Evolutionary conservation across 768 basidiomycete genomes (phyloP).

Genomic region (Suillus brevipes): DNA sequence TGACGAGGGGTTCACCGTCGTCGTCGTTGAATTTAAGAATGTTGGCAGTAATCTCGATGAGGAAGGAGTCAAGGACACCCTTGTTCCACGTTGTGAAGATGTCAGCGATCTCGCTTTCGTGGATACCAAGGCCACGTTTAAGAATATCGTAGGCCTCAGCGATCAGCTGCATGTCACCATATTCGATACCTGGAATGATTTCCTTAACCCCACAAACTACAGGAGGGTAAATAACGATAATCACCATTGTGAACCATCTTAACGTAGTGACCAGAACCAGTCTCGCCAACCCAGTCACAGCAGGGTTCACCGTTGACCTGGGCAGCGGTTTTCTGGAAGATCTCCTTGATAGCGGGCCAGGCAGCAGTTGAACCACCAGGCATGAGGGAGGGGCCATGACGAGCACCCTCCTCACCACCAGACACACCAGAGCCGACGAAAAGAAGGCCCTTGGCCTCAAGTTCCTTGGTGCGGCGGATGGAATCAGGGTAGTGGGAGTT

Average conservation of each 20-base stretch:
- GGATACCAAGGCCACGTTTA: slow-evolving; percentile 88
- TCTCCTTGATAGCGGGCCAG: slow-evolving; percentile 96
- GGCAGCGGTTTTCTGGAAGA: slow-evolving; percentile 98
- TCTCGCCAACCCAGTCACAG: slow-evolving; percentile 99
- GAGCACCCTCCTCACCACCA: slow-evolving; percentile 98
- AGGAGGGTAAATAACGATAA: slow-evolving; percentile 18
- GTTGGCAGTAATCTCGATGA: slow-evolving; percentile 97
- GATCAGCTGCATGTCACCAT: slow-evolving; percentile 99
- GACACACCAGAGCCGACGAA: slow-evolving; percentile 99
- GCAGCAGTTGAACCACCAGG: slow-evolving; percentile 93
- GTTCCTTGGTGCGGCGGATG: slow-evolving; percentile 89
- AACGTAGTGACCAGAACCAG: slow-evolving; percentile 95
- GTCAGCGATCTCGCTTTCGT: slow-evolving; percentile 87
- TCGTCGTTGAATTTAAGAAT: slow-evolving; percentile 97
- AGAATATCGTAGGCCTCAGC: slow-evolving; percentile 99
- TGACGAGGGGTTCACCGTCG: slow-evolving; percentile 87
- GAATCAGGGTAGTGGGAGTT: slow-evolving; percentile 99
- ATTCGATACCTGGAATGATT: slow-evolving; percentile 82
- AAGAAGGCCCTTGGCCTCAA: slow-evolving; percentile 91
- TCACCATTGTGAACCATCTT: slow-evolving; percentile 99
- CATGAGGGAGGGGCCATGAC: slow-evolving; percentile 97
- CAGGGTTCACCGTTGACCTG: slow-evolving; percentile 95
- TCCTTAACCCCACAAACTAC: slow-evolving; percentile 9
- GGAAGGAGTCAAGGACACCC: slow-evolving; percentile 99
- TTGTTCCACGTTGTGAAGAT: slow-evolving; percentile 97